phyloP scores from a whole-genome alignment of 2,329 filamentous ascomycete species.

The Scedosporium boydii region DNA sequence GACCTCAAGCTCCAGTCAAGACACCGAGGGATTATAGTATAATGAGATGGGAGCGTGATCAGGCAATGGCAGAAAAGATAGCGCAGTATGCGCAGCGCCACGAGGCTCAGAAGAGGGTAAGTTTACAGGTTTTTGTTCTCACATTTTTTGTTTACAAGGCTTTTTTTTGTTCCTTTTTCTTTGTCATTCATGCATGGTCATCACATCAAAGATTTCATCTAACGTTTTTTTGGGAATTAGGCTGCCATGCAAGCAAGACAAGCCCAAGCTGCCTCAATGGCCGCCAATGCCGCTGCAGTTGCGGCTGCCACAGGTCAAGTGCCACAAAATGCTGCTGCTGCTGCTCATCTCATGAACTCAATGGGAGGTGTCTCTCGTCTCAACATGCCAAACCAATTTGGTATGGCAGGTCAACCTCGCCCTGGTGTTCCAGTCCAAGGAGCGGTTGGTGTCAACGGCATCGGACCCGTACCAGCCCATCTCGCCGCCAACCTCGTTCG shows the following conservation, averaged over 20 bases:
- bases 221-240: slow-evolving; percentile 3
- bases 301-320: slow-evolving; percentile 17
- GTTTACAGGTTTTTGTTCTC: slow-evolving; percentile 13
- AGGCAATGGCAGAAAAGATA: slow-evolving; percentile 53
- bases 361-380: slow-evolving; percentile 24
- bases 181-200: not conserved
- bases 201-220: not conserved
- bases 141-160: not conserved
- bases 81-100: slow-evolving; percentile 48
- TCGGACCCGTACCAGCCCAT: slow-evolving; percentile 37
- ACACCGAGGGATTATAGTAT: slow-evolving; percentile 88
- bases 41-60: slow-evolving; percentile 78
- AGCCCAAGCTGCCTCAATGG: slow-evolving; percentile 9
- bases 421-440: slow-evolving; percentile 43
- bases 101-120: slow-evolving; percentile 47
- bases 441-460: slow-evolving; percentile 35
- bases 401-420: slow-evolving; percentile 35
- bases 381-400: slow-evolving; percentile 34
- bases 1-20: slow-evolving; percentile 38
- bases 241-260: slow-evolving; percentile 8
- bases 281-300: slow-evolving; percentile 21
- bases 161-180: not conserved
- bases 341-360: slow-evolving; percentile 18
- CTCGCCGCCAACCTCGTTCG: slow-evolving; percentile 40
- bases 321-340: slow-evolving; percentile 7